Conservation (phyloP, 495 filamentous ascomycete genomes). For the Apodospora peruviana region DNA sequence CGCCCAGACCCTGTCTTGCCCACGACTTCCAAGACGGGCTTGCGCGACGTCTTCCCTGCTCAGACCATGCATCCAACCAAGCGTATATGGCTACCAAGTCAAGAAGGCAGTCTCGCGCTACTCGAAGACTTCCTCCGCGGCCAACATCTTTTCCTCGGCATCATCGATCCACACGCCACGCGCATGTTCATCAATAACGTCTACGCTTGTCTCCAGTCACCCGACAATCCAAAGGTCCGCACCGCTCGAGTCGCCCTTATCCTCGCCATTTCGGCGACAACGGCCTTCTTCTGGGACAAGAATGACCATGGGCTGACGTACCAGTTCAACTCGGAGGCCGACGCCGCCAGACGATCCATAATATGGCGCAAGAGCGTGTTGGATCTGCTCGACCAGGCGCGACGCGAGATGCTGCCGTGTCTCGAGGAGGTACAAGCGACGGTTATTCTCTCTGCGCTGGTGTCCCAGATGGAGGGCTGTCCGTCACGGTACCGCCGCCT, state of each 20-base stretch:
- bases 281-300: slow-evolving; percentile 35
- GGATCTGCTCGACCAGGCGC: slow-evolving; percentile 32
- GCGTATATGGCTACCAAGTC: background rate
- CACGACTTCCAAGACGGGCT: background rate
- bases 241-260: slow-evolving; percentile 34
- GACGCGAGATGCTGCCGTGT: background rate
- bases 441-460: slow-evolving; percentile 32
- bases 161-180: slow-evolving; percentile 7
- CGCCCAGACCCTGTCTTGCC: too few species aligned
- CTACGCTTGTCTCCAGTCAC: slow-evolving; percentile 22
- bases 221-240: slow-evolving; percentile 14
- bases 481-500: slow-evolving; percentile 28
- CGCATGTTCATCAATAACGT: slow-evolving; percentile 27
- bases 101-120: slow-evolving; percentile 16
- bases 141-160: background rate
- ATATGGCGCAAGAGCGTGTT: slow-evolving; percentile 33
- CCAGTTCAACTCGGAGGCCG: slow-evolving; percentile 5
- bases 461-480: slow-evolving; percentile 36
- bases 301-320: background rate
- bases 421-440: slow-evolving; percentile 43
- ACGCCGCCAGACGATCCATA: slow-evolving; percentile 25
- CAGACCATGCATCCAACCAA: background rate
- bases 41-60: background rate
- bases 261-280: slow-evolving; percentile 38
- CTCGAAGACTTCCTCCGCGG: slow-evolving; percentile 19